Evolutionary conservation across 1,139 yeast genomes (phyloP).

Genomic region (Zygotorulaspora mrakii): DNA sequence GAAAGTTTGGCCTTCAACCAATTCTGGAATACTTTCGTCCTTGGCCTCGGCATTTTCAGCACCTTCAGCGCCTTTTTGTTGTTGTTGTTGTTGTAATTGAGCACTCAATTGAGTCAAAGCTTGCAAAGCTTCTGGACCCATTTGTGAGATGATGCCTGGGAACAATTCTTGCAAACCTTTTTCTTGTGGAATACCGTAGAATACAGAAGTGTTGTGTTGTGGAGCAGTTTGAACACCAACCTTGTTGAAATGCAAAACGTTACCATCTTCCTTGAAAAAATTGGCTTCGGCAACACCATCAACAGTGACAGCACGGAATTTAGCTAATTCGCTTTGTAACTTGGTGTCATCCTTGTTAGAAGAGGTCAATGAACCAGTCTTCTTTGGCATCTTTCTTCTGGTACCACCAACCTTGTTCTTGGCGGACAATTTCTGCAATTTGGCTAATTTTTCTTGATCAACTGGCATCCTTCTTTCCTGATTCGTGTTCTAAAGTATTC

Average conservation of each 20-base stretch:
- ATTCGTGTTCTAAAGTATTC: neutral
- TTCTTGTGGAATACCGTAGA: constrained; percentile 94
- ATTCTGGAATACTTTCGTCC: constrained; percentile 81
- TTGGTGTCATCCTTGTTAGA: constrained; percentile 75
- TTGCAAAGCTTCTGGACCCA: constrained; percentile 94
- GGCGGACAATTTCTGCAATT: constrained; percentile 68
- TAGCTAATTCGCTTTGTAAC: constrained; percentile 84
- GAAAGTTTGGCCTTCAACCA: constrained; percentile 93
- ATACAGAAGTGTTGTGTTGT: constrained; percentile 86
- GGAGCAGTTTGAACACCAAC: constrained; percentile 93
- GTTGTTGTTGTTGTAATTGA: constrained; percentile 64
- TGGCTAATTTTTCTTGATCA: constrained; percentile 84
- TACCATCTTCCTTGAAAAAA: constrained; percentile 95
- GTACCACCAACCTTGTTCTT: constrained; percentile 82
- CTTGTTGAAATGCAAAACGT: constrained; percentile 91
- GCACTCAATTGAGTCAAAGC: constrained; percentile 88
- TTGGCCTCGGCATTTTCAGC: constrained; percentile 35
- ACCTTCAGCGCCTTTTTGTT: constrained; percentile 51
- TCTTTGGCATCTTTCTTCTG: constrained; percentile 75
- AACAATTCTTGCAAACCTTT: constrained; percentile 89
- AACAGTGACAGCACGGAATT: constrained; percentile 83
- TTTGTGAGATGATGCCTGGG: constrained; percentile 92
- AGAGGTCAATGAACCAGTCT: constrained; percentile 37
- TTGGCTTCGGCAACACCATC: constrained; percentile 94
- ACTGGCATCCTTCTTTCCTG: constrained; percentile 53